These are phyloP conservation scores for Pseudopithomyces chartarum DNA, from an alignment of 2,329 filamentous ascomycete species.

Conservation along the genomic window DNA sequence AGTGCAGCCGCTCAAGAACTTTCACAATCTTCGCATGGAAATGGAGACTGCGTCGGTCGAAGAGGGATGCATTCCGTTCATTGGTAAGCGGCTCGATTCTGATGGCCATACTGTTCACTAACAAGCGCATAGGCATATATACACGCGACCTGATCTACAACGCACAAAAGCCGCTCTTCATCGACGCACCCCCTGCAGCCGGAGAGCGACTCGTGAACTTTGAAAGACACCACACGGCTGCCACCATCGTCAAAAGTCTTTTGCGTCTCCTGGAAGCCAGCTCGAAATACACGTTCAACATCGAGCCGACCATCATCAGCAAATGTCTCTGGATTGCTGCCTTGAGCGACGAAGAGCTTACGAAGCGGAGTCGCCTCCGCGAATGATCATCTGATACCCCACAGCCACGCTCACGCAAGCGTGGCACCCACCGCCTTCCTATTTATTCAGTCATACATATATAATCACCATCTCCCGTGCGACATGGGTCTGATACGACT, in stretches of 20 bases:
- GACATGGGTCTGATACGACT: constrained; percentile 24
- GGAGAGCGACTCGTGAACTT: constrained; percentile 78
- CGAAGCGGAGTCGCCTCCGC: constrained; percentile 35
- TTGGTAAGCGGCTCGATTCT: constrained; percentile 60
- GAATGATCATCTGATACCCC: constrained; percentile 27
- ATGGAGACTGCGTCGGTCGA: constrained; percentile 74
- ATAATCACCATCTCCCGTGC: background rate
- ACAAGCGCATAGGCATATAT: constrained; percentile 60
- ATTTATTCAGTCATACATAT: background rate
- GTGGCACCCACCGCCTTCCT: background rate
- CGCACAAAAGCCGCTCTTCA: constrained; percentile 75
- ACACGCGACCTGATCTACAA: constrained; percentile 85
- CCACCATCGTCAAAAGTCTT: constrained; percentile 78
- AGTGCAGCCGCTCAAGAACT: constrained; percentile 78
- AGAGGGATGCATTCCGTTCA: constrained; percentile 80
- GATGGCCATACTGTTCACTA: constrained; percentile 9
- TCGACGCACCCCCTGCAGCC: constrained; percentile 64
- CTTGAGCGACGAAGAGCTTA: constrained; percentile 75
- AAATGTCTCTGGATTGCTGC: constrained; percentile 86
- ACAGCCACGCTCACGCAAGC: constrained; percentile 8
- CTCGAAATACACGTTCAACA: constrained; percentile 72
- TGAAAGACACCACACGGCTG: constrained; percentile 77
- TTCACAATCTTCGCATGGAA: constrained; percentile 74
- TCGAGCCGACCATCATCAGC: constrained; percentile 77
- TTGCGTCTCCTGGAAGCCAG: constrained; percentile 80